Base-by-base conservation (phyloP, 2,329 filamentous ascomycete species). In the Diplocarpon mali region DNA sequence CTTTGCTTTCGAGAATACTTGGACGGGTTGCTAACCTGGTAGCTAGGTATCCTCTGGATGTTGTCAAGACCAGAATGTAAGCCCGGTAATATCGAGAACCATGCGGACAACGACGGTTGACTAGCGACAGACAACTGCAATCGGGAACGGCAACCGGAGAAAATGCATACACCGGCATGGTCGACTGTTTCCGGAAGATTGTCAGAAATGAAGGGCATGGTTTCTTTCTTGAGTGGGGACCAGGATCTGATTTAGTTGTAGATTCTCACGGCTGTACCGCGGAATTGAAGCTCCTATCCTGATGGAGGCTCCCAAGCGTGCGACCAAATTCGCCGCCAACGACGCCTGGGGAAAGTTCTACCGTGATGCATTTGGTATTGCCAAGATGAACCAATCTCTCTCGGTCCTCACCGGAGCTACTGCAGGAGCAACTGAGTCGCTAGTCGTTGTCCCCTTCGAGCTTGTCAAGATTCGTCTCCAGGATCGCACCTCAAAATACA, bases 301-400 rank as follows among this genome's bases (percentile, higher is more conserved):
- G 56, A 98, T 98, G 90, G 90, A 96, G 68, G 89, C 89, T 45
- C 82, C 85, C 67, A 95, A 95, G 78, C 80, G 88, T 69, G 90
- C 90, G 35, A 96, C 87, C 71, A 98, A 98, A 68, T 98, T 98
- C 68, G 90, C 92, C 38, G 92, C 92, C 68, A 98, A 98, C 69
- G 92, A 98, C 65, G 86, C 90, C 65, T 98, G 92, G 92, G 92
- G 92, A 60, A 80, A 88, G 67, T 76, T 95, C 68, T 98, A 94
- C 73, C 85, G 88, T 63, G 83, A 83, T 56, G 64, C 83, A 40
- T 96, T 98, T 63, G 87, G 85, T 54, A 73, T 83, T 45, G 67
- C 78, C 45, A 85, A 95, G 70, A 92, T 93, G 81, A 96, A 76
- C 62, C 92, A 98, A 69, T 77, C 79, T 1, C 78, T 98, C 47